phyloP scores from a whole-genome alignment of 768 basidiomycete species.

The Suillus lakei region DNA sequence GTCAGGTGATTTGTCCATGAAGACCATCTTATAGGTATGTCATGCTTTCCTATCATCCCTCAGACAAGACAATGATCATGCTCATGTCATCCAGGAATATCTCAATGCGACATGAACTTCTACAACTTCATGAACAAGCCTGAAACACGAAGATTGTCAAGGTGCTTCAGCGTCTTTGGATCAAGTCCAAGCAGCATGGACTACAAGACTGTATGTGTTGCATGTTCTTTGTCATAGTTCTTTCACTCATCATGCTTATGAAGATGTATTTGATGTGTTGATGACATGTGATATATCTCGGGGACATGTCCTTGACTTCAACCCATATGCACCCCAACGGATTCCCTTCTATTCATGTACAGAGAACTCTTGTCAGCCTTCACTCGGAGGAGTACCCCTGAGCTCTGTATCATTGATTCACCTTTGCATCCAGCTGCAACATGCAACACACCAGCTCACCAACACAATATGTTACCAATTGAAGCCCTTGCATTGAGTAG shows the following conservation, averaged over 20 bases:
- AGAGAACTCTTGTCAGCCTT: conserved; percentile 62
- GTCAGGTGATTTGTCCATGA: conserved; percentile 90
- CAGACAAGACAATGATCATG: neutral
- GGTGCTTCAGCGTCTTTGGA: conserved; percentile 70
- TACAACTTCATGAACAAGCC: conserved; percentile 82
- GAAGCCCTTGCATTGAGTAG: conserved; percentile 80
- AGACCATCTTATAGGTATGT: conserved; percentile 72
- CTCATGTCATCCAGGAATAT: conserved; percentile 61
- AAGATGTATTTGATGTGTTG: conserved; percentile 84
- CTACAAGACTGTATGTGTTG: conserved; percentile 65
- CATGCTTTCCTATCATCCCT: conserved; percentile 9
- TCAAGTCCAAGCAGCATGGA: conserved; percentile 60
- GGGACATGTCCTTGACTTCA: conserved; percentile 91
- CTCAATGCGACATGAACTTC: conserved; percentile 86
- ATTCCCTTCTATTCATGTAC: conserved; percentile 86
- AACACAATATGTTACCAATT: conserved; percentile 90
- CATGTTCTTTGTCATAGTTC: neutral
- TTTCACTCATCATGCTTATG: neutral
- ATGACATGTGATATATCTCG: conserved; percentile 79
- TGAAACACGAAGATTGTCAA: conserved; percentile 56
- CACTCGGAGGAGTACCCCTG: conserved; percentile 31
- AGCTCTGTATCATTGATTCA: conserved; percentile 73
- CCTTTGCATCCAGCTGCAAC: conserved; percentile 68
- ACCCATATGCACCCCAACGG: conserved; percentile 85
- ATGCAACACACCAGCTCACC: conserved; percentile 72